phyloP scores from a whole-genome alignment of 345 rosid species.

The Linum lewisii region DNA sequence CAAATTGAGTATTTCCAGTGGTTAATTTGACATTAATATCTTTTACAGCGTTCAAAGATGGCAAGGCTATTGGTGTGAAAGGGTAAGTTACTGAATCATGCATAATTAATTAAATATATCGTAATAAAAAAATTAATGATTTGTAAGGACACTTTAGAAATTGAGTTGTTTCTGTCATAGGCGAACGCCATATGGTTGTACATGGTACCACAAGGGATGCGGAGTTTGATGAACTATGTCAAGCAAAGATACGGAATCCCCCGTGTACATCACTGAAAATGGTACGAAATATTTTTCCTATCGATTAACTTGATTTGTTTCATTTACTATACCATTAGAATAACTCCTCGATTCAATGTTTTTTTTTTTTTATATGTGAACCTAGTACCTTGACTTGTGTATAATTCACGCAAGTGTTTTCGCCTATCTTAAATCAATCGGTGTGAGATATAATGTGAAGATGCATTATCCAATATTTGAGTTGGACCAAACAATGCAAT shows the following conservation, averaged over 20 bases:
- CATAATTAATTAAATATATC: neutral
- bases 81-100: neutral
- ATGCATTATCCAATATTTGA: no score
- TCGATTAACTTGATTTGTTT: neutral
- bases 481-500: no score
- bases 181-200: constrained; percentile 6
- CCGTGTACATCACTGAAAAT: constrained; percentile 7
- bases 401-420: no score
- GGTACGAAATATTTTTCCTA: neutral
- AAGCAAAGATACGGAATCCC: constrained; percentile 6
- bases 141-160: no score
- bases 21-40: neutral
- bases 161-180: no score
- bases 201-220: constrained; percentile 8
- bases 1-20: neutral
- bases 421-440: no score
- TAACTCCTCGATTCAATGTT: no score
- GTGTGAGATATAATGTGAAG: no score
- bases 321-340: no score
- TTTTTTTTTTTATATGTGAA: no score
- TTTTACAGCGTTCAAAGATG: neutral
- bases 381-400: no score
- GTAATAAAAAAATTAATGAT: no score
- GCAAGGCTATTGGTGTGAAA: neutral
- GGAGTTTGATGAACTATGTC: constrained; percentile 12